Conservation (phyloP, 78 protist genomes). For the Ministeria vibrans region DNA sequence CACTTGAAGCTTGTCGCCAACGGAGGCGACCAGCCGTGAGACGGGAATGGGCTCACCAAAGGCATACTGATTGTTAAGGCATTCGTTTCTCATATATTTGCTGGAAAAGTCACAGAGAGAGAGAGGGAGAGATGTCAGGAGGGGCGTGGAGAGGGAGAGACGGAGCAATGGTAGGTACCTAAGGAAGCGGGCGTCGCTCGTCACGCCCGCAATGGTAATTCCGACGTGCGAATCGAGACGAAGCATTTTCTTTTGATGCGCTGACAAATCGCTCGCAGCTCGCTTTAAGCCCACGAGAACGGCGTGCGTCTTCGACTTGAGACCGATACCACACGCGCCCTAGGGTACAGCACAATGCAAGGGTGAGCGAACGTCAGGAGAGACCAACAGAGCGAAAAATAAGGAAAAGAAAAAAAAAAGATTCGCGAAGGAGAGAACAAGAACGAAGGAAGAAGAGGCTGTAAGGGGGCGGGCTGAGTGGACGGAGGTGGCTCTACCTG, state of each 20-base stretch:
- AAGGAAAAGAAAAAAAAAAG: neutral
- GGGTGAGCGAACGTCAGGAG: neutral
- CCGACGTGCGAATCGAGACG: slow-evolving; percentile 88
- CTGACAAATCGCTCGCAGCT: slow-evolving; percentile 73
- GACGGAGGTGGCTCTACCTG: slow-evolving; percentile 55
- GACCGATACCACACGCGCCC: slow-evolving; percentile 43
- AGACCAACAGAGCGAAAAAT: neutral
- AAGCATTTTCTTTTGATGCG: slow-evolving; percentile 84
- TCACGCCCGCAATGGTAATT: slow-evolving; percentile 87
- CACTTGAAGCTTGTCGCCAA: slow-evolving; percentile 83
- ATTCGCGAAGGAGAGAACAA: neutral
- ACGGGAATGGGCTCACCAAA: slow-evolving; percentile 72
- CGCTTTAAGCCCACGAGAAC: slow-evolving; percentile 81
- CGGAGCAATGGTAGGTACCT: neutral
- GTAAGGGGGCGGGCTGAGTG: neutral
- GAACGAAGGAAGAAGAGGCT: neutral
- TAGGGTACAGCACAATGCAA: neutral
- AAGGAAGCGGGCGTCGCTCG: slow-evolving; percentile 70
- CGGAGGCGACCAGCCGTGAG: slow-evolving; percentile 58
- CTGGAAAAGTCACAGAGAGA: neutral
- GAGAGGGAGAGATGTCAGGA: neutral
- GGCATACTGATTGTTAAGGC: slow-evolving; percentile 69
- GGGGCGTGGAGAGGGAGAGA: neutral
- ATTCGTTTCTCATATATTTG: slow-evolving; percentile 68
- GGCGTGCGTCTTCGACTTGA: slow-evolving; percentile 46